These are phyloP conservation scores for Mycena vitilis DNA, from an alignment of 768 basidiomycete species.

Conservation along the genomic window DNA sequence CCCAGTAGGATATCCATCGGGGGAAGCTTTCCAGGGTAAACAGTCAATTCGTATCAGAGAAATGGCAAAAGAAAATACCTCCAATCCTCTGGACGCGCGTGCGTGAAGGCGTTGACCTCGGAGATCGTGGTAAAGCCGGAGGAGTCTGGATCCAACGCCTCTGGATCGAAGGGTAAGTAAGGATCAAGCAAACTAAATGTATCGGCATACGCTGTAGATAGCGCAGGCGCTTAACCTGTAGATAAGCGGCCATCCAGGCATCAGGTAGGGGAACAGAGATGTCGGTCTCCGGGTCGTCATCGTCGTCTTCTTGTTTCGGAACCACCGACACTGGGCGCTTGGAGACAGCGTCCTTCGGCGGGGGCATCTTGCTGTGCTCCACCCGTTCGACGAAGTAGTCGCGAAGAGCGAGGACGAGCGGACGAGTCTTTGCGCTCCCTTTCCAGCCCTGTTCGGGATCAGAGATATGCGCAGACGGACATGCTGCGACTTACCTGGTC, in stretches of 20 bases:
- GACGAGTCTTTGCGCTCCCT: conserved; percentile 16
- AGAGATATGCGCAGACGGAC: background rate
- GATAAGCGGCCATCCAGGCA: conserved; percentile 6
- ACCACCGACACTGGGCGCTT: conserved; percentile 13
- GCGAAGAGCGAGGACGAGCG: conserved; percentile 18
- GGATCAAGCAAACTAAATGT: background rate
- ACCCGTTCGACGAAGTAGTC: conserved; percentile 25
- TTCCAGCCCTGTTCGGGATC: conserved; percentile 10
- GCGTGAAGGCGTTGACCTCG: conserved; percentile 23
- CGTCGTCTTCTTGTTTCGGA: conserved; percentile 6
- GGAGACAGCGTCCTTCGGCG: conserved; percentile 15
- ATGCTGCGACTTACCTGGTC: conserved; percentile 18
- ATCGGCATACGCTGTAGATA: conserved; percentile 14
- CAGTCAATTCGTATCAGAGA: background rate
- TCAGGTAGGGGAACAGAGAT: background rate
- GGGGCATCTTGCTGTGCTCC: conserved; percentile 13
- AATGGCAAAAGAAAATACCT: background rate
- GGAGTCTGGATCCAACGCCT: conserved; percentile 18
- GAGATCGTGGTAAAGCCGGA: conserved; percentile 29
- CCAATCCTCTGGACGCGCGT: conserved; percentile 21
- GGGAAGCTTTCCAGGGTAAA: conserved; percentile 10
- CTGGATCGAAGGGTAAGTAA: background rate
- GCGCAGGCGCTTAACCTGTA: conserved; percentile 23
- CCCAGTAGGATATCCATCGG: conserved; percentile 26
- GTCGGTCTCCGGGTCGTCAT: conserved; percentile 19